These are phyloP conservation scores for Podosphaera xanthii DNA, from an alignment of 2,329 filamentous ascomycete genomes.

Conservation along the genomic window DNA sequence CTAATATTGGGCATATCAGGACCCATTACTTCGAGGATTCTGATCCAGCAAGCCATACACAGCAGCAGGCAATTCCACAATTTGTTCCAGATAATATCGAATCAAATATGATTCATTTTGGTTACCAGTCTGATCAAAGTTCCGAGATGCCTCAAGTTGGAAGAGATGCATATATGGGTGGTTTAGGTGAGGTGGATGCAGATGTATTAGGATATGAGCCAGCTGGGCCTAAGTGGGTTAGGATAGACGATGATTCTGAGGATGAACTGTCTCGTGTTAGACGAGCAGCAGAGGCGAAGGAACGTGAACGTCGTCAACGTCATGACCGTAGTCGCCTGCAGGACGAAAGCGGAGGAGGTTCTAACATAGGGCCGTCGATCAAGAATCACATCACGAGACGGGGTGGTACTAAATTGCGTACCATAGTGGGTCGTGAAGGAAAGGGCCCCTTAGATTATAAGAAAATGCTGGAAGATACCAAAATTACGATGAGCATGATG, in stretches of 20 bases:
- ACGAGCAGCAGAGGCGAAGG: too few species aligned
- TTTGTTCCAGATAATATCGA: not conserved
- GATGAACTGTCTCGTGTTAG: not conserved
- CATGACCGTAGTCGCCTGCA: too few species aligned
- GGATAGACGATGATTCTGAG: not conserved
- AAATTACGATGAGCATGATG: too few species aligned
- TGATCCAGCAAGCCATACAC: not conserved
- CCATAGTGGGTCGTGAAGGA: too few species aligned
- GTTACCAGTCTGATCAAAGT: not conserved
- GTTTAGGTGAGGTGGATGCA: not conserved
- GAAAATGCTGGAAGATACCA: too few species aligned
- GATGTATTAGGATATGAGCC: too few species aligned
- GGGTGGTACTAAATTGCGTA: too few species aligned
- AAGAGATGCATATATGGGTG: not conserved
- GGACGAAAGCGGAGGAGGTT: too few species aligned
- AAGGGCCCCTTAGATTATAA: too few species aligned
- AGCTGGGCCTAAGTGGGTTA: not conserved
- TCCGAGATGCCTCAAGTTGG: not conserved
- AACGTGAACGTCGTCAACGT: too few species aligned
- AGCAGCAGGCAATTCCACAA: not conserved
- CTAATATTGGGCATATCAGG: not conserved
- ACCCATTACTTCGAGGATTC: not conserved
- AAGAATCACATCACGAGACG: too few species aligned
- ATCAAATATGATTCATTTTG: not conserved
- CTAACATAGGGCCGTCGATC: too few species aligned